A percentile compares a stretch with the other conserved stretches of the same genome.
These are phyloP conservation scores for Neurospora terricola DNA, from an alignment of 495 filamentous ascomycete species.

Conservation along the genomic window DNA sequence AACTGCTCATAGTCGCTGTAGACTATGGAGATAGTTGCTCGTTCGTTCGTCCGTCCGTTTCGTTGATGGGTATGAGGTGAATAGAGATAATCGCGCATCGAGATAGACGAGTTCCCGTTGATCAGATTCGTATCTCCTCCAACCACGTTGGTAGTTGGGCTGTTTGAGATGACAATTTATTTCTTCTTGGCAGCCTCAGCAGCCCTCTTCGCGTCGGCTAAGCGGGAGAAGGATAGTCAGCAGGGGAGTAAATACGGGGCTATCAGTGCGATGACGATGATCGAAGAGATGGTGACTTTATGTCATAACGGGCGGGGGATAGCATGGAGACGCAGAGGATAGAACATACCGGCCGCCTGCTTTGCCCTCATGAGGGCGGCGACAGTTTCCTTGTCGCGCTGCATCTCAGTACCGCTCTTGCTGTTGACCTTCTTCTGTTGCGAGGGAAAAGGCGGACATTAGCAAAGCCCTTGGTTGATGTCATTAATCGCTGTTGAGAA, in stretches of 20 bases:
- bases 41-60: not conserved
- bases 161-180: slow-evolving; percentile 19
- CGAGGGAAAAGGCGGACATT: slow-evolving; percentile 12
- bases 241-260: not conserved
- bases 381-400: slow-evolving; percentile 61
- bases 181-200: slow-evolving; percentile 22
- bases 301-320: not conserved
- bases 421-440: slow-evolving; percentile 49
- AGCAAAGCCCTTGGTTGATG: slow-evolving; percentile 4
- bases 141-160: not conserved
- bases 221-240: not conserved
- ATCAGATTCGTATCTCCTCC: not conserved
- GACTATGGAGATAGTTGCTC: not conserved
- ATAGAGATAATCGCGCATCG: not conserved
- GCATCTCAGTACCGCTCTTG: slow-evolving; percentile 59
- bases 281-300: not conserved
- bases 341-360: slow-evolving; percentile 63
- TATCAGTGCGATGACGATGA: not conserved
- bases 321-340: not conserved
- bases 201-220: slow-evolving; percentile 44
- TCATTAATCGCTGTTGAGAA: not conserved
- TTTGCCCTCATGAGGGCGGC: slow-evolving; percentile 86
- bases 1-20: not conserved
- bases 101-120: not conserved
- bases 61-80: not conserved